Base-by-base conservation (phyloP, 768 basidiomycete species). In the Multifurca ochricompacta region DNA sequence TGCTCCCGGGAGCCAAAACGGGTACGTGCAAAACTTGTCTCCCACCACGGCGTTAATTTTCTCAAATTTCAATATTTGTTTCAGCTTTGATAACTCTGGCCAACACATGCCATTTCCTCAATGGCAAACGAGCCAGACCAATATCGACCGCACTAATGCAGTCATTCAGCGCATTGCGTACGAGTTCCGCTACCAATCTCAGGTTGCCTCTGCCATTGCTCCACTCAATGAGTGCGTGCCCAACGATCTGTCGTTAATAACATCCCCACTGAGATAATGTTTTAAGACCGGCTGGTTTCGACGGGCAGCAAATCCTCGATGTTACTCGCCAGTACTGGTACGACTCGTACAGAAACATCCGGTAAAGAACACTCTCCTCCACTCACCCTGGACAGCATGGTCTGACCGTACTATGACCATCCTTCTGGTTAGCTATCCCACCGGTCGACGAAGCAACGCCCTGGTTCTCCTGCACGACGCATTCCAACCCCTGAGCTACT, bases 1-100 rank as follows among this genome's bases (percentile, higher is more conserved):
- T 52, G 89, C 80, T 28, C 88, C 91, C 1, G 91, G 91, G 14
- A 87, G 85, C 65, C 87, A 92, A 68, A 89, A 90, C 59, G 87
- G 81, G 85, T 85, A 53, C 43, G 75, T 67, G 30, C n/a, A 13
- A 18, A 18, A 35, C 23, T 43, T 7, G 14, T 49, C 21, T 39
- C 37, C 8, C 14, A 18, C 13, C 21, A n/a, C n/a, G n/a, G n/a
- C n/a, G n/a, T 10, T 13, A 2, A 1, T 4, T 35, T 23, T 30
- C 27, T n/a, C n/a, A n/a, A n/a, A 4, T 48, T 28, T 27, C 18
- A 3, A 39, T 40, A 13, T 14, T 23, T 31, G n/a, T 51, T 48
- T 0, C 63, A 87, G 88, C 19, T 91, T 80, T 62, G 89, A 91
- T 63, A 91, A 91, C 62, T 90, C 87, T 42, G 89, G 89, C 18